These are phyloP conservation scores for Sphaerobolus stellatus DNA, from an alignment of 1,284 basidiomycete species.

Conservation along the genomic window DNA sequence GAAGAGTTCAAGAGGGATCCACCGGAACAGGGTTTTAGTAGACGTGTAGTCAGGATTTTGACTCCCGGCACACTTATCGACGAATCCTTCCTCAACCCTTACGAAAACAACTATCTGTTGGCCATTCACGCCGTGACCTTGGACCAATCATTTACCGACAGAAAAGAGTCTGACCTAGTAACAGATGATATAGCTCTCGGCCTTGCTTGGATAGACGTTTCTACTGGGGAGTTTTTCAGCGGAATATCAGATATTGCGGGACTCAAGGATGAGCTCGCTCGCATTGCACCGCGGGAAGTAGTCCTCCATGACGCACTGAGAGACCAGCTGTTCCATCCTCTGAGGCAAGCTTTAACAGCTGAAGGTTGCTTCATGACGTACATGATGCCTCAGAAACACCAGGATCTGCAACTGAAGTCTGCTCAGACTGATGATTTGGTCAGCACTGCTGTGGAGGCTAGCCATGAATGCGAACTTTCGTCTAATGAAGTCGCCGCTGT, in stretches of 20 bases:
- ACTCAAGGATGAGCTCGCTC: conserved; percentile 80
- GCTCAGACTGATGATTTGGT: conserved; percentile 10
- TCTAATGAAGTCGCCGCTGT: conserved; percentile 60
- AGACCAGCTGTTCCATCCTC: conserved; percentile 38
- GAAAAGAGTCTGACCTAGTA: too few species aligned
- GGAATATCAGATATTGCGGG: conserved; percentile 54
- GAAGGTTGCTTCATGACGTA: conserved; percentile 56
- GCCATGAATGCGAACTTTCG: too few species aligned
- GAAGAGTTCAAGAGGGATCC: conserved; percentile 73
- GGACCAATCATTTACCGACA: too few species aligned
- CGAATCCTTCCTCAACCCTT: conserved; percentile 80
- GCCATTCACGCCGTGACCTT: conserved; percentile 62
- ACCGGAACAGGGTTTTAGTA: conserved; percentile 54
- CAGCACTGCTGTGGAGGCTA: conserved; percentile 14
- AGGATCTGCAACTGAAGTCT: background rate
- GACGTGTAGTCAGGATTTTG: conserved; percentile 81
- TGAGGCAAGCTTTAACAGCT: conserved; percentile 48
- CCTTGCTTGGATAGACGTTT: conserved; percentile 93
- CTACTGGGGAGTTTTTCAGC: conserved; percentile 90
- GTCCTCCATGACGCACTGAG: conserved; percentile 61
- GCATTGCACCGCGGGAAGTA: conserved; percentile 81
- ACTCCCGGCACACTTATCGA: conserved; percentile 93
- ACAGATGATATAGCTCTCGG: conserved; percentile 37
- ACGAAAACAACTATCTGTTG: conserved; percentile 87
- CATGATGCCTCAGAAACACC: conserved; percentile 17